phyloP scores from a whole-genome alignment of 2,329 filamentous ascomycete genomes.

The Cordyceps cateniannulata region DNA sequence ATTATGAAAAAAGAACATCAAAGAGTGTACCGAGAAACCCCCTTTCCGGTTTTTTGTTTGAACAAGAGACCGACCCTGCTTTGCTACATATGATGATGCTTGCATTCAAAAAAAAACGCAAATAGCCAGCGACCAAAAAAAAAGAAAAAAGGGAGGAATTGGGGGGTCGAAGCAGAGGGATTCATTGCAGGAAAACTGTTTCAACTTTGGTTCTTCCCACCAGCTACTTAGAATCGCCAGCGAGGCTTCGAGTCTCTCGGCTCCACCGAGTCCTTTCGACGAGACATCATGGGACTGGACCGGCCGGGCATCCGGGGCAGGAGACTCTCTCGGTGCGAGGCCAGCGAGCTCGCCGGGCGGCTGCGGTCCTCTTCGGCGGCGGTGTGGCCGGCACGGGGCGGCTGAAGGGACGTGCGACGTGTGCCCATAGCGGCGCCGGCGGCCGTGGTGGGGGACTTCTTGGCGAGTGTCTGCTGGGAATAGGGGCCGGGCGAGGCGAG shows the following conservation, averaged over 20 bases:
- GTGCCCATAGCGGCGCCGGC: slow-evolving; percentile 27
- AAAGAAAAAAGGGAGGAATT: not conserved
- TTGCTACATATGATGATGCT: not conserved
- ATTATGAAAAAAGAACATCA: not conserved
- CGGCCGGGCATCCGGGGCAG: slow-evolving; percentile 35
- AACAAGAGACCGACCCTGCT: not conserved
- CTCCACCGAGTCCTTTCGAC: slow-evolving; percentile 30
- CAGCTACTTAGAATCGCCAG: slow-evolving; percentile 36
- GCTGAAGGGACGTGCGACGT: slow-evolving; percentile 49
- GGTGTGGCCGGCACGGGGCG: slow-evolving; percentile 29
- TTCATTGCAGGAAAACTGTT: too few relatives aligned
- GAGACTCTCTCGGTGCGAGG: slow-evolving; percentile 43
- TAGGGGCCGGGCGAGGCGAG: slow-evolving; percentile 44
- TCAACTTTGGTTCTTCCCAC: not conserved
- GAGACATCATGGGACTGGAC: slow-evolving; percentile 25
- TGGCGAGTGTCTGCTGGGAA: slow-evolving; percentile 38
- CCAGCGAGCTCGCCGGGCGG: slow-evolving; percentile 53
- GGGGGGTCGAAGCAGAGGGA: too few relatives aligned
- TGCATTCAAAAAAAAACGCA: not conserved
- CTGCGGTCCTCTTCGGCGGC: slow-evolving; percentile 23
- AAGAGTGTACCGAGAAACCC: not conserved
- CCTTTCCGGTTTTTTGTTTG: not conserved
- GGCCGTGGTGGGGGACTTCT: slow-evolving; percentile 17
- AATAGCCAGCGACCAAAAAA: not conserved
- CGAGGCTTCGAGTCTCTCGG: slow-evolving; percentile 37